phyloP scores from a whole-genome alignment of 1,284 basidiomycete species.

The Apiotrichum laibachii region DNA sequence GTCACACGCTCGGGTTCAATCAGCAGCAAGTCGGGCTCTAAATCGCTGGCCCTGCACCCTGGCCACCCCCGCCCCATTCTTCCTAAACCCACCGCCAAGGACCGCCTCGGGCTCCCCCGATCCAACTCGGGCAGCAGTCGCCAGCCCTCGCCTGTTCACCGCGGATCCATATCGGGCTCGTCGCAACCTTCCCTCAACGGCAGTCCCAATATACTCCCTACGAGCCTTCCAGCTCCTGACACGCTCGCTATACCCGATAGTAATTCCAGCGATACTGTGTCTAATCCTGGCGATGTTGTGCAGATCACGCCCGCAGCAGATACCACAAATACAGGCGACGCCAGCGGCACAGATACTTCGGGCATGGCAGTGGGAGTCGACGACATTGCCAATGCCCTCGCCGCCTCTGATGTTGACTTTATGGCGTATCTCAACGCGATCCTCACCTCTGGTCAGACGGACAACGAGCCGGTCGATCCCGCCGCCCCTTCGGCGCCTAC shows the following conservation, averaged over 20 bases:
- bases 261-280: background rate
- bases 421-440: slow-evolving; percentile 29
- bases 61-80: slow-evolving; percentile 34
- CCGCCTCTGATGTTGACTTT: slow-evolving; percentile 25
- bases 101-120: slow-evolving; percentile 13
- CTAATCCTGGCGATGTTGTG: background rate
- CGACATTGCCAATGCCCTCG: slow-evolving; percentile 20
- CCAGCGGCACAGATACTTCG: background rate
- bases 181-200: slow-evolving; percentile 20
- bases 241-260: slow-evolving; percentile 3
- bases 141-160: slow-evolving; percentile 18
- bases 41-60: slow-evolving; percentile 35
- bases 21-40: slow-evolving; percentile 27
- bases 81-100: slow-evolving; percentile 26
- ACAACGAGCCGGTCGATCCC: background rate
- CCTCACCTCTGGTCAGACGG: background rate
- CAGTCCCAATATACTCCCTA: slow-evolving; percentile 10
- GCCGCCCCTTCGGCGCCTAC: background rate
- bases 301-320: background rate
- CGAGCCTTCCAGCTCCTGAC: slow-evolving; percentile 6
- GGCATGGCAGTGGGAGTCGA: slow-evolving; percentile 21
- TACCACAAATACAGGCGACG: background rate
- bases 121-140: slow-evolving; percentile 12
- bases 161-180: slow-evolving; percentile 12
- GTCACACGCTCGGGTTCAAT: slow-evolving; percentile 18